Evolutionary conservation across 1,284 basidiomycete species (phyloP), one percentile per base, ranked within the genome.

Genomic region (Meripilus lineatus): DNA sequence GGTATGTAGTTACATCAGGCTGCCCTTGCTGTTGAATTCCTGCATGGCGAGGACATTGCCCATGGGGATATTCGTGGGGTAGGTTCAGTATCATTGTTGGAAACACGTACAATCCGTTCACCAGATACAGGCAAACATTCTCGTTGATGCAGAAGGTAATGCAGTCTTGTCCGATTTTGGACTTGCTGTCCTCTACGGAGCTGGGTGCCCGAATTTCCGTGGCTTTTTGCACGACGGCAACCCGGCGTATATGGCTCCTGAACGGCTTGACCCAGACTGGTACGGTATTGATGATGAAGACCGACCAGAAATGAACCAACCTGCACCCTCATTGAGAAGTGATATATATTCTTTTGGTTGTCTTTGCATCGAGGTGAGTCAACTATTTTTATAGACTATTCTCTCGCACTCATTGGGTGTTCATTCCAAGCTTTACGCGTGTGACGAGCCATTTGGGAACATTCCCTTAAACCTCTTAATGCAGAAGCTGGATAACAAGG

Each of bases 41-140:
- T n/a, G n/a, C n/a, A n/a, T n/a, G n/a, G n/a, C n/a, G n/a, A 35
- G 15, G 15, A 15, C n/a, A 35, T 35, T 18, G 15, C 20, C 7
- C 33, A 35, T 35, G 33, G 33, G 7, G 33, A 35, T 17, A 14
- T 35, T 35, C 33, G 20, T 35, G 33, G n/a, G 7, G 33, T 35
- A 18, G 20, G 33, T 32, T 32, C n/a, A n/a, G 10, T 35, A 35
- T 15, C 20, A 10, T 10, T 10, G 10, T 32, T 32, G 10, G 10
- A 10, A 10, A 32, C 28, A n/a, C 10, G 10, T 7, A 15, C 33
- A 8, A 35, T 18, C 20, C 33, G n/a, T 6, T 7, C 15, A 10
- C 10, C 15, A 6, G 7, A 6, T 18, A 35, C 15, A 35, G 33
- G 33, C n/a, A 35, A 35, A 35, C 15, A 35, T 35, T 15, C 33